These are phyloP conservation scores for Protomyces inouyei DNA, from an alignment of 1,139 yeast species.

Conservation along the genomic window DNA sequence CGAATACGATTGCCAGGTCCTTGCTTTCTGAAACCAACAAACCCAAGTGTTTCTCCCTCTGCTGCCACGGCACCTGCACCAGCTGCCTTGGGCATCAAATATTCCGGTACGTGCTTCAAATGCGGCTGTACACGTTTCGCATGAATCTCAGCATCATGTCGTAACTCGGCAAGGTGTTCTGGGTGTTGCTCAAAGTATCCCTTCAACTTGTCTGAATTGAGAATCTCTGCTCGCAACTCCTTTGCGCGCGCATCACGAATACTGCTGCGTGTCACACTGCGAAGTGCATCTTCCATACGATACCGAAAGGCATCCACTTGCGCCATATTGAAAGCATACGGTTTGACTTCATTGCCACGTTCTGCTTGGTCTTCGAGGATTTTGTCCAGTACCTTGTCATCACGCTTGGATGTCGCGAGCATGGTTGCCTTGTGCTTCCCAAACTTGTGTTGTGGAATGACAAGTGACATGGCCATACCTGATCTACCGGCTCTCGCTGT, in stretches of 20 bases:
- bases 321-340: constrained; percentile 84
- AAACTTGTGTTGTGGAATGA: constrained; percentile 73
- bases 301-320: constrained; percentile 96
- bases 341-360: constrained; percentile 41
- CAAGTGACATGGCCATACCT: constrained; percentile 92
- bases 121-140: constrained; percentile 79
- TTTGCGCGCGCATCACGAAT: constrained; percentile 90
- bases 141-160: constrained; percentile 88
- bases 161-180: constrained; percentile 79
- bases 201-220: constrained; percentile 83
- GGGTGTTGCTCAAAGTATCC: constrained; percentile 97
- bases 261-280: constrained; percentile 86
- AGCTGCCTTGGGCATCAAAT: constrained; percentile 79
- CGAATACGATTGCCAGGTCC: constrained; percentile 14
- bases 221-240: constrained; percentile 81
- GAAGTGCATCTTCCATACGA: constrained; percentile 94
- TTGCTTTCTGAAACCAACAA: constrained; percentile 17
- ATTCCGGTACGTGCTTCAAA: constrained; percentile 87
- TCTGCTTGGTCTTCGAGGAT: constrained; percentile 74
- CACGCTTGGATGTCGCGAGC: constrained; percentile 65
- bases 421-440: constrained; percentile 86
- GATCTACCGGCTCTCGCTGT: constrained; percentile 97
- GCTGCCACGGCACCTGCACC: constrained; percentile 26
- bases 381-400: constrained; percentile 75
- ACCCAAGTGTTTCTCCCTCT: background rate